A percentile compares a stretch with the other conserved stretches of the same genome.
Conservation (phyloP, 2,329 filamentous ascomycete genomes). For the Colletotrichum tanaceti region DNA sequence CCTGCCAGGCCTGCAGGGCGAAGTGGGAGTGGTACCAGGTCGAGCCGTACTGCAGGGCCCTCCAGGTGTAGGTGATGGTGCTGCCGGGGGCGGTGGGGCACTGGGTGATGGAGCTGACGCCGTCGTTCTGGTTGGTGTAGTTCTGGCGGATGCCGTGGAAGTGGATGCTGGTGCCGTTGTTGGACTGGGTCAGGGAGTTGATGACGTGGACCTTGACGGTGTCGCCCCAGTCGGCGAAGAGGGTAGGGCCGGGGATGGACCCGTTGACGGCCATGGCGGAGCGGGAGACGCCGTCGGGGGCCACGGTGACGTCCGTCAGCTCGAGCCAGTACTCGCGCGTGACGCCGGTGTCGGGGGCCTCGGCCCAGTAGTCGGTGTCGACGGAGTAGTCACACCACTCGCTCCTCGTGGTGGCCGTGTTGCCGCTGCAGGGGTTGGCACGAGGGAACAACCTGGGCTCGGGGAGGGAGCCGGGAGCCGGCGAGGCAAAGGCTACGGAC, state of each 20-base stretch:
- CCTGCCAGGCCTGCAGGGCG: slow-evolving; percentile 61
- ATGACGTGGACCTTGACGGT: slow-evolving; percentile 64
- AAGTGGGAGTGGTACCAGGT: slow-evolving; percentile 73
- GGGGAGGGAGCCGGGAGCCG: slow-evolving; percentile 9
- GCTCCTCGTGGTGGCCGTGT: slow-evolving; percentile 49
- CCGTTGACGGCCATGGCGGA: slow-evolving; percentile 64
- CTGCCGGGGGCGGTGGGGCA: slow-evolving; percentile 64
- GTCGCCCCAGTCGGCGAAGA: slow-evolving; percentile 65
- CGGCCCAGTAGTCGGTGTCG: slow-evolving; percentile 58
- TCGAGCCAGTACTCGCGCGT: slow-evolving; percentile 62
- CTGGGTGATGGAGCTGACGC: slow-evolving; percentile 62
- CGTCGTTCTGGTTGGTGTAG: slow-evolving; percentile 66
- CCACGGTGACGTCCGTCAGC: slow-evolving; percentile 52
- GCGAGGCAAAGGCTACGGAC: slow-evolving; percentile 31
- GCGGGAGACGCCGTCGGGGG: slow-evolving; percentile 60
- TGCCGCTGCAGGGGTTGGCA: slow-evolving; percentile 43
- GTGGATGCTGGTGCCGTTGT: slow-evolving; percentile 71
- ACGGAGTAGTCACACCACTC: slow-evolving; percentile 63
- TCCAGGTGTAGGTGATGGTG: slow-evolving; percentile 67
- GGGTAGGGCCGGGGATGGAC: slow-evolving; percentile 68
- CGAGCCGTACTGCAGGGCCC: slow-evolving; percentile 65
- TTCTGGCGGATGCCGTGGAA: slow-evolving; percentile 72
- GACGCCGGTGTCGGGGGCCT: slow-evolving; percentile 59
- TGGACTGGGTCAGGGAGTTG: slow-evolving; percentile 58
- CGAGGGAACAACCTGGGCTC: slow-evolving; percentile 32